A percentile compares a stretch with the other conserved stretches of the same genome.
Evolutionary conservation across 306 rosid species (phyloP).

Genomic region (Prunus padus): DNA sequence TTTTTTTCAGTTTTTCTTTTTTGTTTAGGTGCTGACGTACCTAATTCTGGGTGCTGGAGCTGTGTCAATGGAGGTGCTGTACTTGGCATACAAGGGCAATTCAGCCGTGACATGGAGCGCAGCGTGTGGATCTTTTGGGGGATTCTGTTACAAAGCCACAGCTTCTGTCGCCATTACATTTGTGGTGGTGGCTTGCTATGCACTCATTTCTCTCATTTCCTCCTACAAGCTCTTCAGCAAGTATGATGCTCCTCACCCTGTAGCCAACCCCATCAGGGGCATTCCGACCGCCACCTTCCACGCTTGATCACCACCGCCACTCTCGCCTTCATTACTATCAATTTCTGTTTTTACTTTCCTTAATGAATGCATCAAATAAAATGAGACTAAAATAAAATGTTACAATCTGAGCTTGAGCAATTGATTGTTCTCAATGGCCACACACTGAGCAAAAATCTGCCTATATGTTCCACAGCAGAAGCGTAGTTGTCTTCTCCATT

Average conservation of each 20-base stretch:
- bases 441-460: too few relatives aligned
- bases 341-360: background rate
- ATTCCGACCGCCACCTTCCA: constrained; percentile 45
- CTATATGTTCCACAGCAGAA: too few relatives aligned
- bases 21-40: constrained; percentile 58
- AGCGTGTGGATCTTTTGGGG: constrained; percentile 59
- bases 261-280: constrained; percentile 25
- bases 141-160: constrained; percentile 64
- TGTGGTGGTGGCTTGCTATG: constrained; percentile 52
- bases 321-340: background rate
- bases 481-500: too few relatives aligned
- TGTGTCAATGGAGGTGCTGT: constrained; percentile 61
- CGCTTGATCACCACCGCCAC: constrained; percentile 15
- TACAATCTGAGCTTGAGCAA: too few relatives aligned
- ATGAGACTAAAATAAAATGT: too few relatives aligned
- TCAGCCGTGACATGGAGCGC: constrained; percentile 56
- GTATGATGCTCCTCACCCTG: constrained; percentile 47
- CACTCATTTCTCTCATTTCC: constrained; percentile 61
- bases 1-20: too few relatives aligned
- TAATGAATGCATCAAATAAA: too few relatives aligned
- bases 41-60: constrained; percentile 69
- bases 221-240: constrained; percentile 79
- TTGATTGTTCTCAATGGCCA: too few relatives aligned
- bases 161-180: constrained; percentile 59
- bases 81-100: constrained; percentile 72